Conservation (phyloP, 805 yeast species). For the Ogataea populi-albae region DNA sequence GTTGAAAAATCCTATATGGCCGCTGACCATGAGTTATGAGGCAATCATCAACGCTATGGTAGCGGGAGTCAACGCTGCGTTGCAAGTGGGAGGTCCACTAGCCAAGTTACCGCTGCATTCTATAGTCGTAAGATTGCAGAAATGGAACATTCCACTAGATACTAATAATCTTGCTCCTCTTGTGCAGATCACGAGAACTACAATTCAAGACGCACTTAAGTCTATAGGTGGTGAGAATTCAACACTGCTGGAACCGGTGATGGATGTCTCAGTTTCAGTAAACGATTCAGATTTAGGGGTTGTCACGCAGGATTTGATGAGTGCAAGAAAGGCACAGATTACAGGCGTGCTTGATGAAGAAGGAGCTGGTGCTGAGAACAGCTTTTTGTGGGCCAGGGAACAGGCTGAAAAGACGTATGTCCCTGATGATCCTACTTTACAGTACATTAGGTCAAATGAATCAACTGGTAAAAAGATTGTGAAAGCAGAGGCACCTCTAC, state of each 20-base stretch:
- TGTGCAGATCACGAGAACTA: slow-evolving; percentile 44
- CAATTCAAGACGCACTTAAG: slow-evolving; percentile 39
- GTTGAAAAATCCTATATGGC: slow-evolving; percentile 38
- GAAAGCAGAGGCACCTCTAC: slow-evolving; percentile 78
- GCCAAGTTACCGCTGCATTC: slow-evolving; percentile 60
- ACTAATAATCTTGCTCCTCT: slow-evolving; percentile 37
- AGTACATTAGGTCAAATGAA: slow-evolving; percentile 25
- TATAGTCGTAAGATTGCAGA: slow-evolving; percentile 49
- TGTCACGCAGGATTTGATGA: slow-evolving; percentile 80
- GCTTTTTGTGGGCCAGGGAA: slow-evolving; percentile 45
- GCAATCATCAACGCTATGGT: slow-evolving; percentile 51
- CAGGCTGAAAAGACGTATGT: slow-evolving; percentile 63
- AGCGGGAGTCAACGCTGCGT: slow-evolving; percentile 57
- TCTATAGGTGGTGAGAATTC: slow-evolving; percentile 32
- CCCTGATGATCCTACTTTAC: slow-evolving; percentile 73
- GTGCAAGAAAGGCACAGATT: slow-evolving; percentile 74
- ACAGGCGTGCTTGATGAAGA: slow-evolving; percentile 65
- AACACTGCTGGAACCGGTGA: slow-evolving; percentile 80
- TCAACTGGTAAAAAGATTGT: slow-evolving; percentile 49
- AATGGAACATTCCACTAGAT: slow-evolving; percentile 56
- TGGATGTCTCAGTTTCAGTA: slow-evolving; percentile 69
- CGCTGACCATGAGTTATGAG: slow-evolving; percentile 43
- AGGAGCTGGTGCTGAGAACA: slow-evolving; percentile 28
- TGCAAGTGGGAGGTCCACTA: slow-evolving; percentile 66
- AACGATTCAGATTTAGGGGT: slow-evolving; percentile 73